Conservation (phyloP, 352 stramenopile genomes). For the Blastocystis sp. region DNA sequence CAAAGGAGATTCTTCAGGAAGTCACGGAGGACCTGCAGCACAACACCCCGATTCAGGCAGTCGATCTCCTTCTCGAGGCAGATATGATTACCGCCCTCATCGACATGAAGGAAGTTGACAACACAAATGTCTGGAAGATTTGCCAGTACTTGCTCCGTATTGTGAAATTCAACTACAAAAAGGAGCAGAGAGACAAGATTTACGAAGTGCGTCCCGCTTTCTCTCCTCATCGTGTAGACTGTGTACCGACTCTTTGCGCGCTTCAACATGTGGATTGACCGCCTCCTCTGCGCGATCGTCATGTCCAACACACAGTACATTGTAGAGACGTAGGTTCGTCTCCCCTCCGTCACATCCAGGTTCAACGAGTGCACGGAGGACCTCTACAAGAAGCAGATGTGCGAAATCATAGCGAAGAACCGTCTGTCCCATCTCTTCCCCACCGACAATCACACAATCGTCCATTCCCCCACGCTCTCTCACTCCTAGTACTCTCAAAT, state of each 20-base stretch:
- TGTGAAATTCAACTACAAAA: slow-evolving; percentile 59
- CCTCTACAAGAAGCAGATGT: slow-evolving; percentile 47
- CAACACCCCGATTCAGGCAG: slow-evolving; percentile 70
- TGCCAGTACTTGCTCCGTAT: slow-evolving; percentile 68
- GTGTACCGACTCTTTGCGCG: slow-evolving; percentile 50
- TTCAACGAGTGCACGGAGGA: slow-evolving; percentile 41
- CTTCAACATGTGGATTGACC: slow-evolving; percentile 67
- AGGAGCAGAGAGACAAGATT: slow-evolving; percentile 33
- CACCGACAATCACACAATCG: neutral
- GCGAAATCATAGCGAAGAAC: slow-evolving; percentile 32
- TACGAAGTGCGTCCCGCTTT: slow-evolving; percentile 25
- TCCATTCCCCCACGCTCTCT: neutral
- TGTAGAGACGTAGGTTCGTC: slow-evolving; percentile 32
- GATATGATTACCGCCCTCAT: slow-evolving; percentile 14
- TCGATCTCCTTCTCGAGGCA: slow-evolving; percentile 63
- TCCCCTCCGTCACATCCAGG: neutral
- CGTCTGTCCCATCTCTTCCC: slow-evolving; percentile 39
- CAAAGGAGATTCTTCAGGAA: slow-evolving; percentile 30
- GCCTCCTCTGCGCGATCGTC: slow-evolving; percentile 36
- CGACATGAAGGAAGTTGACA: slow-evolving; percentile 68
- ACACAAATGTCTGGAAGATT: slow-evolving; percentile 72
- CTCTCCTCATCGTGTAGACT: slow-evolving; percentile 6
- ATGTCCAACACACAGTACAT: slow-evolving; percentile 65
- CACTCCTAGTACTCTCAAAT: slow-evolving; percentile 24
- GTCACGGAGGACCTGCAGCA: slow-evolving; percentile 65